Conservation (phyloP, 2,329 filamentous ascomycete species). For the Arthroderma sp. region DNA sequence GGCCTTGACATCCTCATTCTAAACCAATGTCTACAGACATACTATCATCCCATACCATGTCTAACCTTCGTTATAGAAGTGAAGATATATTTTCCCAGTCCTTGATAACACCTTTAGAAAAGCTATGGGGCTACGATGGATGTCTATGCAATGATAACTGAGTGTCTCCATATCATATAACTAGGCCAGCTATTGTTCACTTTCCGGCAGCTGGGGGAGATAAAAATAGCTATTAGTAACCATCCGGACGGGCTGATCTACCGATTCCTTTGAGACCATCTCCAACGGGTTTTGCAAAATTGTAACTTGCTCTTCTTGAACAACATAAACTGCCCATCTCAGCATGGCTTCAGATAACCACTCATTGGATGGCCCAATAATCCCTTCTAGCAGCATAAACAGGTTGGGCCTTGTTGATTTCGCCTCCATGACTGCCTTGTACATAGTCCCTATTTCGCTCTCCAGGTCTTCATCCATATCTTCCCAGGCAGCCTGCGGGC, state of each 20-base stretch:
- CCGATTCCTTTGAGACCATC: slow-evolving; percentile 16
- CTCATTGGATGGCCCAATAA: slow-evolving; percentile 17
- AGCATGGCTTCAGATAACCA: slow-evolving; percentile 31
- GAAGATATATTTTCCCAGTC: no score
- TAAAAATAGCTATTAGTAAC: slow-evolving; percentile 24
- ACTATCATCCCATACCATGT: no score
- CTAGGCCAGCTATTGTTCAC: not conserved
- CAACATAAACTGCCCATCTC: slow-evolving; percentile 34
- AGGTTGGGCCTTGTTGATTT: slow-evolving; percentile 9
- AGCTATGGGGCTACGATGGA: no score
- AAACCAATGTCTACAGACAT: no score
- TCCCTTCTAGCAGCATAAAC: slow-evolving; percentile 14
- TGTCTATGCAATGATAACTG: no score
- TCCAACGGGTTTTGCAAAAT: slow-evolving; percentile 26
- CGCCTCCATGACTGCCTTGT: slow-evolving; percentile 17
- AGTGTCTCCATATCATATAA: no score
- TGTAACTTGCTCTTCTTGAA: slow-evolving; percentile 30
- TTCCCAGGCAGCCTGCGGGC: not conserved
- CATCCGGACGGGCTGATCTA: not conserved
- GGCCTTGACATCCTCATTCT: no score
- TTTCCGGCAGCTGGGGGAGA: slow-evolving; percentile 21
- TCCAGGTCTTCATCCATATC: not conserved
- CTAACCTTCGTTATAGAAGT: no score
- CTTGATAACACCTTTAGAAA: no score
- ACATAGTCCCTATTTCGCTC: not conserved